Percentiles rank a stretch among this genome's conserved stretches.
Evolutionary conservation across 345 rosid species (phyloP).

Genomic region (Nasturtium officinale): DNA sequence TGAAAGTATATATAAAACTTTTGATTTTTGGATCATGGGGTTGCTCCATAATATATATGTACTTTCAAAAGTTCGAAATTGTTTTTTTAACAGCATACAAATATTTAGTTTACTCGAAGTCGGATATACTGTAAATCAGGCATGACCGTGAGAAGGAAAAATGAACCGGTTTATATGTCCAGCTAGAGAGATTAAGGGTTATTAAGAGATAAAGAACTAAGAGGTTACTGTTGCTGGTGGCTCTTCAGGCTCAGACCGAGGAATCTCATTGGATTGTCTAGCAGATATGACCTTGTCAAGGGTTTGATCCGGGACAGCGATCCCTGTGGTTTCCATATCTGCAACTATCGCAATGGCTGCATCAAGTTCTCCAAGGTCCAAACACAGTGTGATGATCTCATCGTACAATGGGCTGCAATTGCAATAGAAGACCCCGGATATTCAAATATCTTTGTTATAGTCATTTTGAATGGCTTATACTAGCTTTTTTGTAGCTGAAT

Average conservation of each 20-base stretch:
- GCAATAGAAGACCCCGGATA: slow-evolving; percentile 32
- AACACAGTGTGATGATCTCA: slow-evolving; percentile 74
- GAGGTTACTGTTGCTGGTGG: slow-evolving; percentile 24
- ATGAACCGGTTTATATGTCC: no score
- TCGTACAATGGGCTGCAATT: slow-evolving; percentile 82
- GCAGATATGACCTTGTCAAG: slow-evolving; percentile 78
- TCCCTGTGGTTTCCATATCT: slow-evolving; percentile 79
- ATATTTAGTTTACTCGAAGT: no score
- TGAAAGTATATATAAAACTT: no score
- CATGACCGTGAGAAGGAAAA: no score
- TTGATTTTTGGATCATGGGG: no score
- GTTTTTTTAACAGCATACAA: no score
- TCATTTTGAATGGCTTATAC: background rate
- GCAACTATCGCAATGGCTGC: slow-evolving; percentile 91
- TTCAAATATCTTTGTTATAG: slow-evolving; percentile 1
- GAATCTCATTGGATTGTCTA: slow-evolving; percentile 53
- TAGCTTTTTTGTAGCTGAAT: background rate
- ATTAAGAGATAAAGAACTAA: background rate
- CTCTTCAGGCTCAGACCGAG: slow-evolving; percentile 35
- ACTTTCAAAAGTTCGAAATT: no score
- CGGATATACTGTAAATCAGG: no score
- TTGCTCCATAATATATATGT: no score
- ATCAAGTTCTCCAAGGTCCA: slow-evolving; percentile 86
- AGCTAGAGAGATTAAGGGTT: no score
- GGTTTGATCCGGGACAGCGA: slow-evolving; percentile 65